These are phyloP conservation scores for Panaeolus papilionaceus DNA, from an alignment of 768 basidiomycete species.

Conservation along the genomic window DNA sequence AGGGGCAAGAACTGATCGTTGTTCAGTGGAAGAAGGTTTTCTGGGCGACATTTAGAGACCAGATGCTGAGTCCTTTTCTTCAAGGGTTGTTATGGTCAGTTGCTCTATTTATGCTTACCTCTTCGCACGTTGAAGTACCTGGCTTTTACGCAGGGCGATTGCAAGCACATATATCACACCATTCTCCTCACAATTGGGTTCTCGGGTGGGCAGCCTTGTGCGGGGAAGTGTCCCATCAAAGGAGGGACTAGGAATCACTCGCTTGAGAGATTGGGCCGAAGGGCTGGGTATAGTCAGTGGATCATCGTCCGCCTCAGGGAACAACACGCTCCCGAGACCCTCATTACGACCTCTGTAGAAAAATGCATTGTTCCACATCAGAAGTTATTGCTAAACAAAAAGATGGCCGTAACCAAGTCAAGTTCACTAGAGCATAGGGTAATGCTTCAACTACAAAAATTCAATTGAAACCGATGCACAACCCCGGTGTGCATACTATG, in stretches of 20 bases:
- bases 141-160: conserved; percentile 43
- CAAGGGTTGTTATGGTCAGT: conserved; percentile 74
- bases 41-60: conserved; percentile 73
- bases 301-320: neutral
- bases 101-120: neutral
- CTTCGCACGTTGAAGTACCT: conserved; percentile 6
- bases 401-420: neutral
- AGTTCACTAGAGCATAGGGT: neutral
- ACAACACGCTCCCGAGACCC: neutral
- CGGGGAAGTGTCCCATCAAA: conserved; percentile 21
- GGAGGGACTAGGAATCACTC: conserved; percentile 1
- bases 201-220: conserved; percentile 38
- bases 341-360: neutral
- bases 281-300: neutral
- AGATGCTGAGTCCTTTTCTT: conserved; percentile 68
- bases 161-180: conserved; percentile 52
- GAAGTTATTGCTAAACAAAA: neutral
- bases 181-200: conserved; percentile 42
- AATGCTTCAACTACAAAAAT: neutral
- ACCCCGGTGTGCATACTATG: neutral
- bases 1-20: conserved; percentile 38
- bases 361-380: neutral
- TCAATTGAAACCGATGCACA: neutral
- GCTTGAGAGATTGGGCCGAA: conserved; percentile 6
- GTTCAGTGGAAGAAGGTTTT: conserved; percentile 63